phyloP scores from a whole-genome alignment of 495 filamentous ascomycete genomes.

The Cenococcum geophilum region DNA sequence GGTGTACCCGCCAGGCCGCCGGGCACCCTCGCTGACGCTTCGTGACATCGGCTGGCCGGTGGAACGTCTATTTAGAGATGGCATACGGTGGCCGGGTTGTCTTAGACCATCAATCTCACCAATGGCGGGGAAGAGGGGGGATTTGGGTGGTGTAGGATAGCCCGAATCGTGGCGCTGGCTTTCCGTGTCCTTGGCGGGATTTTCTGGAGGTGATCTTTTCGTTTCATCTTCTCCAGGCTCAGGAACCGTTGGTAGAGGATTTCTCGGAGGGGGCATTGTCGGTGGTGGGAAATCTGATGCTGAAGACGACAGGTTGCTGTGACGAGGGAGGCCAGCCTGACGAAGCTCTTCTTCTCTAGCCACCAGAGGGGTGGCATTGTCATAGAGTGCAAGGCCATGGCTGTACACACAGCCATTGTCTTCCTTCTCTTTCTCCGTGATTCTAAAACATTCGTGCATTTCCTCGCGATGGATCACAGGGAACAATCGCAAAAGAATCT shows the following conservation, averaged over 20 bases:
- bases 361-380: slow-evolving; percentile 47
- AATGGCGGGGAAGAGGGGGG: slow-evolving; percentile 25
- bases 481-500: slow-evolving; percentile 49
- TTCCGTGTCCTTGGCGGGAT: not conserved
- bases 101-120: slow-evolving; percentile 25
- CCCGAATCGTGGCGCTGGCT: not conserved
- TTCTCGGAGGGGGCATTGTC: slow-evolving; percentile 22
- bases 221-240: not conserved
- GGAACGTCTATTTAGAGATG: slow-evolving; percentile 16
- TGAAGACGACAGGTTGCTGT: slow-evolving; percentile 15
- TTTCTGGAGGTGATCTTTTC: not conserved
- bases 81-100: slow-evolving; percentile 5
- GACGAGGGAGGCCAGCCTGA: slow-evolving; percentile 24
- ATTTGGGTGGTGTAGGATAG: slow-evolving; percentile 7
- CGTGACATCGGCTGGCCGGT: not conserved
- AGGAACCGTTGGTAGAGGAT: slow-evolving; percentile 18
- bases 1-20: slow-evolving; percentile 24
- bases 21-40: slow-evolving; percentile 12
- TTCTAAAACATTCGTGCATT: slow-evolving; percentile 48
- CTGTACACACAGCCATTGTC: slow-evolving; percentile 47
- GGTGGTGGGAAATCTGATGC: slow-evolving; percentile 28
- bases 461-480: slow-evolving; percentile 53
- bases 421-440: slow-evolving; percentile 41
- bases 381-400: slow-evolving; percentile 49
- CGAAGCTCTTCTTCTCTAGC: slow-evolving; percentile 22